These are phyloP conservation scores for Phytophthora quininea DNA, from an alignment of 352 stramenopile species.

Conservation along the genomic window DNA sequence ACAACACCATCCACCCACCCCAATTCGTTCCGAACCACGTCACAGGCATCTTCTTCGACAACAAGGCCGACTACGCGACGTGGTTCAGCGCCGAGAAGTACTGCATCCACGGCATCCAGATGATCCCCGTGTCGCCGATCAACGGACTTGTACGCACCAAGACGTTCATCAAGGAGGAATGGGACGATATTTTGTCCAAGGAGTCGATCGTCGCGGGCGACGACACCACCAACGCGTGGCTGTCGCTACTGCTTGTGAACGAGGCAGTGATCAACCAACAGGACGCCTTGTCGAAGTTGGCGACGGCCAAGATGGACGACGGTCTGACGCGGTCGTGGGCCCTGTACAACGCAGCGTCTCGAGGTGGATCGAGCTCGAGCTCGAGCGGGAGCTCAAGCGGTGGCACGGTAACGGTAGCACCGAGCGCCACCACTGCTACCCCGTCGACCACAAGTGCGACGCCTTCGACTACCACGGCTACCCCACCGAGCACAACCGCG, in stretches of 20 bases:
- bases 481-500: neutral
- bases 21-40: conserved; percentile 80
- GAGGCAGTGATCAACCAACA: conserved; percentile 66
- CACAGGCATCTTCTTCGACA: conserved; percentile 80
- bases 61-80: conserved; percentile 79
- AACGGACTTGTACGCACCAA: conserved; percentile 68
- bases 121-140: conserved; percentile 79
- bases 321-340: conserved; percentile 74
- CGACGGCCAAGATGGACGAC: conserved; percentile 63
- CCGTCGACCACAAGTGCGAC: conserved; percentile 3
- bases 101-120: conserved; percentile 84
- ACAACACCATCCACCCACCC: conserved; percentile 70
- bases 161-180: conserved; percentile 75
- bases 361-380: conserved; percentile 25
- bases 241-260: conserved; percentile 80
- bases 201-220: conserved; percentile 56
- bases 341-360: conserved; percentile 66
- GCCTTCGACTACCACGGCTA: neutral
- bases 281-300: conserved; percentile 49
- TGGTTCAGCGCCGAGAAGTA: conserved; percentile 84
- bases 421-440: conserved; percentile 8
- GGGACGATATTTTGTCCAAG: conserved; percentile 79
- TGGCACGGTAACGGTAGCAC: conserved; percentile 9
- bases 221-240: conserved; percentile 61
- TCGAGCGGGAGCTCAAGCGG: conserved; percentile 9